Conservation (phyloP, 768 basidiomycete species). For the Tulasnella sp. region DNA sequence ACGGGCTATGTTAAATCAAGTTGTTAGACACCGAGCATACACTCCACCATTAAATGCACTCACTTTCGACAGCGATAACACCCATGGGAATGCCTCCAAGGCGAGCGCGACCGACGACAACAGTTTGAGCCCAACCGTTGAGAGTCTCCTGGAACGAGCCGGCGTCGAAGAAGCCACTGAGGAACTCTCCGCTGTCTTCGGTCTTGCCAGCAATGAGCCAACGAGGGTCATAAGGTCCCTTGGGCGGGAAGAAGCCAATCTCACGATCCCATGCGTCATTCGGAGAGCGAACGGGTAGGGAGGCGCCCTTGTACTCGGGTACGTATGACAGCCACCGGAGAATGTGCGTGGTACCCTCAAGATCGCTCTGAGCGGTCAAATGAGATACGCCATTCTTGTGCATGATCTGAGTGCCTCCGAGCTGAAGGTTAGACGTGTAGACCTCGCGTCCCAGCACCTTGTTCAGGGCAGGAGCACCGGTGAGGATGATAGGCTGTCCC, state of each 20-base stretch:
- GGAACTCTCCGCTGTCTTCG: conserved; percentile 75
- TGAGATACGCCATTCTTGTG: conserved; percentile 99
- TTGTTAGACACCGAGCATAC: background rate
- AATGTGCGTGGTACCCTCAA: conserved; percentile 92
- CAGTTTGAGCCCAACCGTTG: conserved; percentile 98
- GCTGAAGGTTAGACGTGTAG: conserved; percentile 96
- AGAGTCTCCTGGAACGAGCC: conserved; percentile 98
- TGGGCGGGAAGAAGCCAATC: conserved; percentile 85
- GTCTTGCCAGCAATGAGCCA: conserved; percentile 96
- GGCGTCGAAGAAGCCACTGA: conserved; percentile 93
- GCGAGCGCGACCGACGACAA: conserved; percentile 93
- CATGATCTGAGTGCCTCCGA: conserved; percentile 99
- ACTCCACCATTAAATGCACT: conserved; percentile 20
- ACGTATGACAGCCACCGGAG: conserved; percentile 93
- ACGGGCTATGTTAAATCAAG: conserved; percentile 47
- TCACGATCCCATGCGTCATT: conserved; percentile 88
- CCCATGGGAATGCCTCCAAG: conserved; percentile 96
- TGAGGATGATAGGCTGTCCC: conserved; percentile 98
- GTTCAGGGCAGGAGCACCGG: conserved; percentile 94
- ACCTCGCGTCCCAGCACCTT: conserved; percentile 99
- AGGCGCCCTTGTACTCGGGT: conserved; percentile 73
- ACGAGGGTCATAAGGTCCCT: conserved; percentile 92
- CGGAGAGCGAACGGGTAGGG: conserved; percentile 69
- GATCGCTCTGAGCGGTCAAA: conserved; percentile 87
- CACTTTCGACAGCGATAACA: conserved; percentile 91